Conservation (phyloP, 805 yeast species). For the Ascoidea rubescens region DNA sequence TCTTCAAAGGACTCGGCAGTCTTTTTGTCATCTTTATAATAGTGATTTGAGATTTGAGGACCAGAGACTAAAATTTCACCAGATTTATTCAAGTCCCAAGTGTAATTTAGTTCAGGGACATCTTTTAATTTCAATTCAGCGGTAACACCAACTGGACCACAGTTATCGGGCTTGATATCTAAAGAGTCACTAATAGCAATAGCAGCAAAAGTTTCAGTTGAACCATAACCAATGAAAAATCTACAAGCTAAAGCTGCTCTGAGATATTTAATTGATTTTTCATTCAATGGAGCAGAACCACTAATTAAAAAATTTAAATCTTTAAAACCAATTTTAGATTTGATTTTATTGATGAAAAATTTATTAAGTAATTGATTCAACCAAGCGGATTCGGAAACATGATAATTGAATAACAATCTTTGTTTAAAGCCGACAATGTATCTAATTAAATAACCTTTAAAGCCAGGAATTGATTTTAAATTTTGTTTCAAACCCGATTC, state of each 20-base stretch:
- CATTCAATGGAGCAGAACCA: conserved; percentile 53
- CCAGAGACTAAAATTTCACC: conserved; percentile 50
- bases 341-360: conserved; percentile 19
- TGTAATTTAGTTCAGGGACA: conserved; percentile 34
- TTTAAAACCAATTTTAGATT: conserved; percentile 24
- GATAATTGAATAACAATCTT: conserved; percentile 3
- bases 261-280: conserved; percentile 37
- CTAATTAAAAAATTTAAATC: conserved; percentile 19
- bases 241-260: conserved; percentile 33
- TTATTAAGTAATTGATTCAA: conserved; percentile 3
- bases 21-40: conserved; percentile 34
- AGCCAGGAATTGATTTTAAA: conserved; percentile 6
- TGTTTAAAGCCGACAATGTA: conserved; percentile 4
- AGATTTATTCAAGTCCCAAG: conserved; percentile 16
- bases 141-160: conserved; percentile 36
- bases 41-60: conserved; percentile 37
- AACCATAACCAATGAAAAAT: conserved; percentile 41
- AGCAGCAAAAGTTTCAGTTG: conserved; percentile 54
- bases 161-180: conserved; percentile 24
- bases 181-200: conserved; percentile 23
- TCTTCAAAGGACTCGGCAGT: conserved; percentile 28
- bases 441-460: conserved; percentile 6
- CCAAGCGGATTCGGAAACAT: conserved; percentile 3
- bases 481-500: conserved; percentile 31
- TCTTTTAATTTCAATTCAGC: conserved; percentile 41